These are phyloP conservation scores for Pezicula rhizophila DNA, from an alignment of 2,329 filamentous ascomycete species.

Conservation along the genomic window DNA sequence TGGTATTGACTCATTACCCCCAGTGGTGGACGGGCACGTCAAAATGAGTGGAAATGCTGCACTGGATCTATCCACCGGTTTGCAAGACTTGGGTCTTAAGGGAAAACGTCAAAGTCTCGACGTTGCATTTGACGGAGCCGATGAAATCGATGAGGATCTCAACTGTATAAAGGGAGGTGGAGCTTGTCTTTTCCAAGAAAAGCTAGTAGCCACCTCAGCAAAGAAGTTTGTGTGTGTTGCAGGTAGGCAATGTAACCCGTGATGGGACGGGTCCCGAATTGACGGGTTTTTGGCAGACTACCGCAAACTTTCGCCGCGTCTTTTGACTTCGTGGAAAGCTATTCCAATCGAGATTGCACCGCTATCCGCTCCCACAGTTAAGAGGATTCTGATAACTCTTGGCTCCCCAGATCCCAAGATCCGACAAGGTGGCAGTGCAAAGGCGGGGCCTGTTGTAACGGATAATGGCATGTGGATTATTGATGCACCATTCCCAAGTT, in stretches of 20 bases:
- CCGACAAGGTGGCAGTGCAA: constrained; percentile 65
- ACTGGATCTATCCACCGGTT: constrained; percentile 55
- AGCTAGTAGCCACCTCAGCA: constrained; percentile 80
- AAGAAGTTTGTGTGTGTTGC: constrained; percentile 85
- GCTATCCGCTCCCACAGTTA: constrained; percentile 71
- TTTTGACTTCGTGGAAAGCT: constrained; percentile 71
- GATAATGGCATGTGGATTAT: constrained; percentile 87
- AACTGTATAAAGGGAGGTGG: constrained; percentile 98
- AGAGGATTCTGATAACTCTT: constrained; percentile 63
- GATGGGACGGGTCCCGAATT: constrained; percentile 3
- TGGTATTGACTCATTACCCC: constrained; percentile 28
- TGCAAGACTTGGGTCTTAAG: constrained; percentile 27
- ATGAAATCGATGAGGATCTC: constrained; percentile 89
- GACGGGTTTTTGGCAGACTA: constrained; percentile 56
- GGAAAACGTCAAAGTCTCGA: constrained; percentile 56
- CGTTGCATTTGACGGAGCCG: constrained; percentile 91
- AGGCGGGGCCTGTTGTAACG: constrained; percentile 78
- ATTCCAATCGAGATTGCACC: constrained; percentile 94
- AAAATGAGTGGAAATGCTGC: constrained; percentile 45
- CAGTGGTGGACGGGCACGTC: constrained; percentile 18
- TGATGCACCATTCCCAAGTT: constrained; percentile 77
- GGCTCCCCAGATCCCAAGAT: constrained; percentile 68
- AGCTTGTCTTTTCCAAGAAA: constrained; percentile 97
- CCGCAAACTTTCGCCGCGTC: constrained; percentile 74
- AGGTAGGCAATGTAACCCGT: constrained; percentile 41